Percentiles rank a stretch among this genome's conserved stretches.
Evolutionary conservation across 164 flowering plant species (phyloP).

Genomic region (Cinnamomum micranthum): DNA sequence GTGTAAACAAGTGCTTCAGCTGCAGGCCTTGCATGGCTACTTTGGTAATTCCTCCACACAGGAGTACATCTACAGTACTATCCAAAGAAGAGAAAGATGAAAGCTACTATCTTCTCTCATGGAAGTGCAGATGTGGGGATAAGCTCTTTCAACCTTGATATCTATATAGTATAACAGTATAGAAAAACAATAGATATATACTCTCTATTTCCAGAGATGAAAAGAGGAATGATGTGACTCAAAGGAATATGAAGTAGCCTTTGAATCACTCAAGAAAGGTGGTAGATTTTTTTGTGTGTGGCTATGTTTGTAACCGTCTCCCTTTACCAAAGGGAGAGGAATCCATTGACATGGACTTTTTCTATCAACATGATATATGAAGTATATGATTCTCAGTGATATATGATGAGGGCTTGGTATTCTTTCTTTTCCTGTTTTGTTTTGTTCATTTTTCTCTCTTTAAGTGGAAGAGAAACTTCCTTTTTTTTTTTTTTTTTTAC

Average conservation of each 20-base stretch:
- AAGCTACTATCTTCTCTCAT: constrained; percentile 65
- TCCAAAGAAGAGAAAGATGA: constrained; percentile 35
- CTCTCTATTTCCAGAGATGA: not conserved
- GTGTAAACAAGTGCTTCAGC: constrained; percentile 62
- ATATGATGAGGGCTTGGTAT: not conserved
- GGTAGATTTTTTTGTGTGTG: not conserved
- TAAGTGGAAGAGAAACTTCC: not conserved
- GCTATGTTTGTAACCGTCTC: not conserved
- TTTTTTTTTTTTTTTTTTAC: too few species aligned
- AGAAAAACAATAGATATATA: not conserved
- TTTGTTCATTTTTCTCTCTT: not conserved
- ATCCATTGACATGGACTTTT: not conserved
- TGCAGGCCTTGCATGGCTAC: constrained; percentile 77
- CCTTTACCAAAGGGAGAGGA: not conserved
- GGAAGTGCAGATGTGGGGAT: constrained; percentile 79
- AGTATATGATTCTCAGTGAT: not conserved
- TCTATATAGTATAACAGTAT: not conserved
- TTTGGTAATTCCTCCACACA: constrained; percentile 50
- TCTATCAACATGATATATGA: not conserved
- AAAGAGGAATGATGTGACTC: not conserved
- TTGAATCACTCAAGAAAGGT: not conserved
- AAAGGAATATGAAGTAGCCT: not conserved
- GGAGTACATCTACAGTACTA: constrained; percentile 9
- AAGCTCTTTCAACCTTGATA: constrained; percentile 18
- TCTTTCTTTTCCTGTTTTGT: not conserved